Conservation (phyloP, 306 rosid genomes). For the Sechiopsis laciniata region DNA sequence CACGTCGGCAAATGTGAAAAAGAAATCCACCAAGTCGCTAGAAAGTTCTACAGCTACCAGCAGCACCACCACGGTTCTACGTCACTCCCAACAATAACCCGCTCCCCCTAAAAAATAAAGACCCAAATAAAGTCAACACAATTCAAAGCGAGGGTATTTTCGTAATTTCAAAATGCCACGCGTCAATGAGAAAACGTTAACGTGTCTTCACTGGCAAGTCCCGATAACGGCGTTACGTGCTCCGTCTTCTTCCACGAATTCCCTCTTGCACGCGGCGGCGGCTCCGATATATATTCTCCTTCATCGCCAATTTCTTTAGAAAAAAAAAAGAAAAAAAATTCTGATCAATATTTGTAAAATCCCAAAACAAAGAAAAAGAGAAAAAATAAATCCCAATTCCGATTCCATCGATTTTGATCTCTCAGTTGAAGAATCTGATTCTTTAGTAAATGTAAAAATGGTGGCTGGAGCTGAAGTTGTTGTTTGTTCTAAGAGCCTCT, state of each 20-base stretch:
- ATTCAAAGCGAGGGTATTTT: not conserved
- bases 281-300: conserved; percentile 9
- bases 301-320: not conserved
- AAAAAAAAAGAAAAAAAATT: too few species aligned
- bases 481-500: conserved; percentile 46
- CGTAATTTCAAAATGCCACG: conserved; percentile 4
- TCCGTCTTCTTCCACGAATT: conserved; percentile 16
- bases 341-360: not conserved
- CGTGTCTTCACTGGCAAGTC: conserved; percentile 10
- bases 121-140: conserved; percentile 8
- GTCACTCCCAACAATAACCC: not conserved
- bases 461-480: conserved; percentile 58
- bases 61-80: not conserved
- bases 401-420: not conserved
- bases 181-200: not conserved
- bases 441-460: conserved; percentile 21
- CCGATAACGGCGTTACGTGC: conserved; percentile 18
- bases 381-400: too few species aligned
- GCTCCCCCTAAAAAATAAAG: too few species aligned
- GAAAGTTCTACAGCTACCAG: not conserved
- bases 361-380: not conserved
- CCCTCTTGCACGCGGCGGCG: conserved; percentile 14
- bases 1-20: not conserved
- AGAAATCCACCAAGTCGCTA: not conserved
- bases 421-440: conserved; percentile 17